Conservation (phyloP, 2,329 filamentous ascomycete species). For the Drechmeria coniospora region DNA sequence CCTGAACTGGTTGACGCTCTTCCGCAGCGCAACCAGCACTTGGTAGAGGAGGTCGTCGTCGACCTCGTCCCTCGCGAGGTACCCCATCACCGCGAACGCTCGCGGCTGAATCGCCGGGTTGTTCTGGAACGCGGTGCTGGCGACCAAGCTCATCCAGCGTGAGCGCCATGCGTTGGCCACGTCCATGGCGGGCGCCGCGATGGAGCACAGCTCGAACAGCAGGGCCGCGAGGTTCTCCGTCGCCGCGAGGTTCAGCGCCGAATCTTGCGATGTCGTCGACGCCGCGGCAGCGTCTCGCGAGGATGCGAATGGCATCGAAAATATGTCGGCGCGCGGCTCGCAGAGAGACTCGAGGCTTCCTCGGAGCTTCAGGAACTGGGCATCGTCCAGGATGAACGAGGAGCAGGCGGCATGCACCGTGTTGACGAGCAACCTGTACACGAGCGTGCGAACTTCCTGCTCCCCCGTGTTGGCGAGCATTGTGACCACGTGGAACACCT, state of each 20-base stretch:
- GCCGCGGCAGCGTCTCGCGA: conserved; percentile 38
- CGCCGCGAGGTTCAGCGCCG: conserved; percentile 32
- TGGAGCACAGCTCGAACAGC: conserved; percentile 46
- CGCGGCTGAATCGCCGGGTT: conserved; percentile 56
- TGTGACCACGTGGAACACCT: conserved; percentile 55
- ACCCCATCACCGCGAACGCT: conserved; percentile 58
- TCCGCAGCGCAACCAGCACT: conserved; percentile 51
- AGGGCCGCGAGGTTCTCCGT: conserved; percentile 47
- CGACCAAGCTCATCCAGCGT: conserved; percentile 58
- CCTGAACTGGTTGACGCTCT: conserved; percentile 47
- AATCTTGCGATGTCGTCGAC: conserved; percentile 34
- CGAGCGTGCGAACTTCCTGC: conserved; percentile 38
- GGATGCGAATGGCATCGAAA: conserved; percentile 30
- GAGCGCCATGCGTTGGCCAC: conserved; percentile 55
- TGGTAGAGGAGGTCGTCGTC: conserved; percentile 59
- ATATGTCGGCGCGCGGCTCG: conserved; percentile 42
- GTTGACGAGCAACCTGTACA: conserved; percentile 50
- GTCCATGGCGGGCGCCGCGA: conserved; percentile 49
- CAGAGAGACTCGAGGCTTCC: conserved; percentile 41
- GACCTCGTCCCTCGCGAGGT: conserved; percentile 53
- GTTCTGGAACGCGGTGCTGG: conserved; percentile 58
- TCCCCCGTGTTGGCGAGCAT: conserved; percentile 54
- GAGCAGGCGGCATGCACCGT: conserved; percentile 53
- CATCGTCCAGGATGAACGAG: conserved; percentile 47
- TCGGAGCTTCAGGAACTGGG: conserved; percentile 37